phyloP scores from a whole-genome alignment of 371 early-diverging fungal genomes.

The Mucor sp. region DNA sequence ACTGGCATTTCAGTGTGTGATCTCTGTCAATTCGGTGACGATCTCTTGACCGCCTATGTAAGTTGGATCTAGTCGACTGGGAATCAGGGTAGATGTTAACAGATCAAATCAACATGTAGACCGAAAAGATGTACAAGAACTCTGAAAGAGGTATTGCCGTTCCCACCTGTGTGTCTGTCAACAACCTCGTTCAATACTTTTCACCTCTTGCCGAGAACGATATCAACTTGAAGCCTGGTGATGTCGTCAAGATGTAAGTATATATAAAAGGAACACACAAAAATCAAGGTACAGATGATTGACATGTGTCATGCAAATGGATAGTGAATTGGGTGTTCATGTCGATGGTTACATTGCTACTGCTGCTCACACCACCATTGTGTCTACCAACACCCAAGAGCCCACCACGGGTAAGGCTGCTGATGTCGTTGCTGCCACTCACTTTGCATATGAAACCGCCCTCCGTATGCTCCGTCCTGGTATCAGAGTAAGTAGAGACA shows the following conservation, averaged over 20 bases:
- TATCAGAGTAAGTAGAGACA: slow-evolving; percentile 38
- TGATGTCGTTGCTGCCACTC: slow-evolving; percentile 82
- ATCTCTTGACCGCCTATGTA: slow-evolving; percentile 69
- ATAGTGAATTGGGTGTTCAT: slow-evolving; percentile 88
- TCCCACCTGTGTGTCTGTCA: slow-evolving; percentile 85
- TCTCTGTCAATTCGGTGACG: slow-evolving; percentile 84
- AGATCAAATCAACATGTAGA: slow-evolving; percentile 37
- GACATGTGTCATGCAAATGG: background rate
- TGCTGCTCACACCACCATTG: slow-evolving; percentile 82
- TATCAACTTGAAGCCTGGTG: slow-evolving; percentile 67
- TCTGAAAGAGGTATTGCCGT: slow-evolving; percentile 86
- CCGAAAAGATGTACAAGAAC: slow-evolving; percentile 64
- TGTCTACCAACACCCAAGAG: slow-evolving; percentile 58
- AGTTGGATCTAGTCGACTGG: slow-evolving; percentile 8
- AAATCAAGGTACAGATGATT: background rate
- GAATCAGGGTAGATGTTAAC: background rate
- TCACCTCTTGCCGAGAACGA: slow-evolving; percentile 70
- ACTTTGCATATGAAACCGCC: slow-evolving; percentile 79
- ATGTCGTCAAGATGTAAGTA: slow-evolving; percentile 84
- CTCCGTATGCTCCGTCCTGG: slow-evolving; percentile 85
- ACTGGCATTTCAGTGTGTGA: slow-evolving; percentile 71
- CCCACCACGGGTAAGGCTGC: slow-evolving; percentile 78
- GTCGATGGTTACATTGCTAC: slow-evolving; percentile 92
- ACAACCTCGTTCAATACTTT: slow-evolving; percentile 77
- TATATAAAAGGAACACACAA: background rate